A percentile compares a stretch with the other conserved stretches of the same genome.
phyloP scores from a whole-genome alignment of 2,329 filamentous ascomycete species.

The Hypocrella siamensis region DNA sequence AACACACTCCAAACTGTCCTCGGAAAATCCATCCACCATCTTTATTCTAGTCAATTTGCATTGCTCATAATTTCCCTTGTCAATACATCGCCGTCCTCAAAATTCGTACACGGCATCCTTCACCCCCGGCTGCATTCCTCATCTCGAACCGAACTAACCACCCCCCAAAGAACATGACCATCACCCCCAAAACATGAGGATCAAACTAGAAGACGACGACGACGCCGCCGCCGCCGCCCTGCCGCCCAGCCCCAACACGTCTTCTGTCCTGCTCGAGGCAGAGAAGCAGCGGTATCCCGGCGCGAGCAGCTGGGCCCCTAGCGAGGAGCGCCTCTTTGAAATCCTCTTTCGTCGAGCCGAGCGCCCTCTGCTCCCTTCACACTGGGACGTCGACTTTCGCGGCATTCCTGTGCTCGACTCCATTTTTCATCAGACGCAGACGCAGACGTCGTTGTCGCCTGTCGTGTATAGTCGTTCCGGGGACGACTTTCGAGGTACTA shows the following conservation, averaged over 20 bases:
- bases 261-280: constrained; percentile 22
- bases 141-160: no score
- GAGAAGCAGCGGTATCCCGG: constrained; percentile 26
- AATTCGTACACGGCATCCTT: no score
- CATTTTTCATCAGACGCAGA: constrained; percentile 14
- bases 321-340: constrained; percentile 29
- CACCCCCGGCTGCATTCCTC: no score
- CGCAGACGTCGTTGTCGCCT: constrained; percentile 8
- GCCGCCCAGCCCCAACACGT: neutral
- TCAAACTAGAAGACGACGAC: constrained; percentile 2
- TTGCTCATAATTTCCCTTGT: no score
- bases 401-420: constrained; percentile 21
- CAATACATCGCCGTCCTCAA: no score
- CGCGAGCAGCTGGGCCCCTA: constrained; percentile 32
- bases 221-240: constrained; percentile 1
- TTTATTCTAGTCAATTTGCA: no score
- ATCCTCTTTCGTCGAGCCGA: constrained; percentile 24
- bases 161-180: no score
- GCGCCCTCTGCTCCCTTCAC: constrained; percentile 21
- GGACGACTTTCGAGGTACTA: constrained; percentile 22
- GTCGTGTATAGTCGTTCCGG: constrained; percentile 20
- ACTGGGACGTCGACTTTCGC: constrained; percentile 25
- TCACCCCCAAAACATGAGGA: no score
- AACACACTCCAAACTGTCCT: no score
- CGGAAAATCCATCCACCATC: no score